A percentile compares a stretch with the other conserved stretches of the same genome.
These are phyloP conservation scores for Cercophora newfieldiana DNA, from an alignment of 495 filamentous ascomycete species.

Conservation along the genomic window DNA sequence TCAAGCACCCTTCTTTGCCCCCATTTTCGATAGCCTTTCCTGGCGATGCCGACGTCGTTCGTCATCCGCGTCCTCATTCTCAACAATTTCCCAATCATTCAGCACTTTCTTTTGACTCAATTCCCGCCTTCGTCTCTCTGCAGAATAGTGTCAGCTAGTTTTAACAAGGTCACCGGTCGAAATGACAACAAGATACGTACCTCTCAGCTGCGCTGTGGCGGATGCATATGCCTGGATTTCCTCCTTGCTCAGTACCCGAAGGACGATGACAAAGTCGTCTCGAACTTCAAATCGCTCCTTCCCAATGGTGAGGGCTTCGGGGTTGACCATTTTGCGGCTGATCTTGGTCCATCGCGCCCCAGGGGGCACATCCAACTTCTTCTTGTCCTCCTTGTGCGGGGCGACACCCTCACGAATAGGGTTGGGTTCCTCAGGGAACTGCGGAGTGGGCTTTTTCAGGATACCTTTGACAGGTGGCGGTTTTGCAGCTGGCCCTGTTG, in stretches of 20 bases:
- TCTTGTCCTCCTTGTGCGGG: slow-evolving; percentile 82
- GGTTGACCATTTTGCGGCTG: slow-evolving; percentile 78
- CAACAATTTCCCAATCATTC: too few species aligned
- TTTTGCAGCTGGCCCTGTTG: slow-evolving; percentile 49
- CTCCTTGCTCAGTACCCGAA: slow-evolving; percentile 74
- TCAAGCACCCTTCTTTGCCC: too few species aligned
- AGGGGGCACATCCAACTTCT: slow-evolving; percentile 66
- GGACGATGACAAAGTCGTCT: slow-evolving; percentile 80
- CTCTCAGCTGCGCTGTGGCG: slow-evolving; percentile 74
- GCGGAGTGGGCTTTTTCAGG: slow-evolving; percentile 69
- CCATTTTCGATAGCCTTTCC: too few species aligned
- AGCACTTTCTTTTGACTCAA: too few species aligned
- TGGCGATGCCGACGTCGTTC: too few species aligned
- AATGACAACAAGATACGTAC: slow-evolving; percentile 44
- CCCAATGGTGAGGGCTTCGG: slow-evolving; percentile 70
- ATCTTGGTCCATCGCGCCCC: slow-evolving; percentile 90
- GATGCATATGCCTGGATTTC: slow-evolving; percentile 79
- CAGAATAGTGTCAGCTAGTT: too few species aligned
- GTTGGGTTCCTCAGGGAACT: slow-evolving; percentile 77
- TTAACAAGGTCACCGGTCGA: too few species aligned
- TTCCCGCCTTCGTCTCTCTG: too few species aligned
- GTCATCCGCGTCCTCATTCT: too few species aligned
- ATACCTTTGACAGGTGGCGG: slow-evolving; percentile 40
- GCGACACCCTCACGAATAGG: slow-evolving; percentile 80
- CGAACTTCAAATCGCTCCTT: slow-evolving; percentile 82